A percentile compares a stretch with the other conserved stretches of the same genome.
phyloP scores from a whole-genome alignment of 148 eudicot genomes.

The Amaranthus hypochondriacus region DNA sequence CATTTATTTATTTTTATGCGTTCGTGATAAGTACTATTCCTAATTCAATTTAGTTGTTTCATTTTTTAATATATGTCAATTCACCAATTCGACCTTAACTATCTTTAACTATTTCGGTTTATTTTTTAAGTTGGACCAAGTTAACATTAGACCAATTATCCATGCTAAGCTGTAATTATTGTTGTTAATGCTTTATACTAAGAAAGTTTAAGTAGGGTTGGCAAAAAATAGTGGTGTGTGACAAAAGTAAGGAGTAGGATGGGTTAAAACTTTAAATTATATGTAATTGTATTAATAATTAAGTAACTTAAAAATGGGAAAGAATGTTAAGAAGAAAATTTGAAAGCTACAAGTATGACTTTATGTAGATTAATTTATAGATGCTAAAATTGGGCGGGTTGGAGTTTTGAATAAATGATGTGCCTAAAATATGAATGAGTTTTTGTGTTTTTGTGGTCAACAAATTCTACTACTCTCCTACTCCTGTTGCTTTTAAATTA shows the following conservation, averaged over 20 bases:
- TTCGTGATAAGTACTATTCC: too few relatives aligned
- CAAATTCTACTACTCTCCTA: too few relatives aligned
- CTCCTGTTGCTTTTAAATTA: too few relatives aligned
- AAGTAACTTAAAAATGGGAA: background rate
- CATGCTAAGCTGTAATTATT: background rate
- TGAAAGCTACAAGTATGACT: slow-evolving; percentile 10
- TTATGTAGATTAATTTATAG: background rate
- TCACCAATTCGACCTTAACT: too few relatives aligned
- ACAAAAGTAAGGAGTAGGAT: slow-evolving; percentile 3
- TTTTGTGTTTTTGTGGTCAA: too few relatives aligned
- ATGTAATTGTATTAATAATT: background rate
- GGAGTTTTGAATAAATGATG: slow-evolving; percentile 16
- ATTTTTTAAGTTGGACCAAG: too few relatives aligned
- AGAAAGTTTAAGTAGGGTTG: slow-evolving; percentile 8
- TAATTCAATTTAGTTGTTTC: too few relatives aligned
- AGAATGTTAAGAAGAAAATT: slow-evolving; percentile 13
- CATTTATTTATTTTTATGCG: too few relatives aligned
- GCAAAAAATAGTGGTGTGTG: slow-evolving; percentile 22
- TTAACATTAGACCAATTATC: too few relatives aligned
- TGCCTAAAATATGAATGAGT: background rate
- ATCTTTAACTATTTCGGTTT: too few relatives aligned
- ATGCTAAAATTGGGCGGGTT: slow-evolving; percentile 16
- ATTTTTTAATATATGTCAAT: too few relatives aligned
- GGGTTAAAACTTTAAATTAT: too few relatives aligned
- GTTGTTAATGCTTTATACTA: background rate